Conservation (phyloP, 2,329 filamentous ascomycete genomes). For the Diaporthe citri region DNA sequence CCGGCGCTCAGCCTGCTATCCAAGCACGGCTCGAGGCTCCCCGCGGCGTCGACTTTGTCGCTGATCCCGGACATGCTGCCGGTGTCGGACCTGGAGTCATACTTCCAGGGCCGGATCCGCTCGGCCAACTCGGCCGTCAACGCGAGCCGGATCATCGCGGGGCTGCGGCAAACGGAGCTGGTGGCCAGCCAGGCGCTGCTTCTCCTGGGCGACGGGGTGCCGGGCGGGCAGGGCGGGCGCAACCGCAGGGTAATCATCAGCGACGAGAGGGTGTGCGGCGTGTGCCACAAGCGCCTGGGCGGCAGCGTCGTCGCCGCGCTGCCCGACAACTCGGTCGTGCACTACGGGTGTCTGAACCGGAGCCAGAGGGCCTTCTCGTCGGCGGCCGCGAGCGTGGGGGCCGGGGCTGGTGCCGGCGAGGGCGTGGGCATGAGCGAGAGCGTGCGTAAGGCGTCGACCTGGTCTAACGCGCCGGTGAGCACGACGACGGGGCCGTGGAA, state of each 20-base stretch:
- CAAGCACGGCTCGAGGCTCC: conserved; percentile 90
- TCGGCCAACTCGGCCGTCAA: conserved; percentile 86
- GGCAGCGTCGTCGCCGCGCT: conserved; percentile 91
- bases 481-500: conserved; percentile 27
- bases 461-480: conserved; percentile 19
- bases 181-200: conserved; percentile 81
- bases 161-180: conserved; percentile 82
- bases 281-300: conserved; percentile 93
- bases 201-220: conserved; percentile 76
- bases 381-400: conserved; percentile 24
- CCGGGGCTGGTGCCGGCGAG: not conserved
- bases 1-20: conserved; percentile 91
- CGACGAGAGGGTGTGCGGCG: conserved; percentile 90
- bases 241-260: conserved; percentile 81
- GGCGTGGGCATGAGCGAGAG: conserved; percentile 54
- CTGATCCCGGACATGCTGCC: conserved; percentile 87
- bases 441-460: conserved; percentile 45
- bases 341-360: conserved; percentile 80
- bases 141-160: conserved; percentile 81
- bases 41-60: conserved; percentile 85
- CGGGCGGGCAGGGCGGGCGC: conserved; percentile 64
- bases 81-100: conserved; percentile 84
- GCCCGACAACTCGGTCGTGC: conserved; percentile 84
- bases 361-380: conserved; percentile 48
- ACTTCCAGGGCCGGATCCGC: conserved; percentile 92